A percentile compares a stretch with the other conserved stretches of the same genome.
phyloP scores from a whole-genome alignment of 352 stramenopile genomes.

The Globisporangium irregulare region DNA sequence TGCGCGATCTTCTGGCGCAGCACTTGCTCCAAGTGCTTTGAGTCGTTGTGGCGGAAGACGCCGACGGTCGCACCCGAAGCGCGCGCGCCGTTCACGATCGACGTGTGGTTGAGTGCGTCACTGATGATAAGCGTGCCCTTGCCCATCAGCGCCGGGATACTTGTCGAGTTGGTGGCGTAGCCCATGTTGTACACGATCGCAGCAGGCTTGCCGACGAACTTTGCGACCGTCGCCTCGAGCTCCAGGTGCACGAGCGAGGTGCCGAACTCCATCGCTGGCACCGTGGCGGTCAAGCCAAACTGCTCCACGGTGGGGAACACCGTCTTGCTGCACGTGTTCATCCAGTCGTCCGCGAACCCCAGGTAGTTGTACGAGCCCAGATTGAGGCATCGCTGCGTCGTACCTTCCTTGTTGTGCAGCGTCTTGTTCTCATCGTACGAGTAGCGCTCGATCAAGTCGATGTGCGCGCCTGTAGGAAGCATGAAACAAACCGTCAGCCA shows the following conservation, averaged over 20 bases:
- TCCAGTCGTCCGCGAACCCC: constrained; percentile 96
- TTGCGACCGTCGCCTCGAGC: constrained; percentile 84
- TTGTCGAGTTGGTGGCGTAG: constrained; percentile 95
- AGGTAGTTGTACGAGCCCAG: constrained; percentile 97
- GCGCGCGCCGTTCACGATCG: constrained; percentile 94
- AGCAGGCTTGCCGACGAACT: constrained; percentile 93
- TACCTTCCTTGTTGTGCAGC: constrained; percentile 16
- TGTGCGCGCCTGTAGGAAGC: constrained; percentile 58
- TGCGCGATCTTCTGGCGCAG: constrained; percentile 45
- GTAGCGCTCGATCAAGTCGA: constrained; percentile 86
- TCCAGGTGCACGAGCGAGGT: constrained; percentile 79
- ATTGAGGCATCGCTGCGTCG: constrained; percentile 78
- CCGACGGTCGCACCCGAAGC: constrained; percentile 85
- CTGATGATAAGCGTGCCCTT: constrained; percentile 90
- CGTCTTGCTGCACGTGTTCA: constrained; percentile 78
- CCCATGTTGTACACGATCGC: constrained; percentile 96
- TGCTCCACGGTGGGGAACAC: constrained; percentile 70
- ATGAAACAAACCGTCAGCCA: constrained; percentile 35
- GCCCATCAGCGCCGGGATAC: constrained; percentile 91
- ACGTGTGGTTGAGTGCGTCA: constrained; percentile 97
- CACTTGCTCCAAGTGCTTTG: constrained; percentile 85
- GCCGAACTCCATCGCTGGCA: constrained; percentile 32
- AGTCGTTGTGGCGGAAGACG: constrained; percentile 96
- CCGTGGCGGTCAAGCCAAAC: constrained; percentile 49
- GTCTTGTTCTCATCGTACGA: constrained; percentile 38